Conservation (phyloP, 2,329 filamentous ascomycete species). For the Sporothrix phasma region DNA sequence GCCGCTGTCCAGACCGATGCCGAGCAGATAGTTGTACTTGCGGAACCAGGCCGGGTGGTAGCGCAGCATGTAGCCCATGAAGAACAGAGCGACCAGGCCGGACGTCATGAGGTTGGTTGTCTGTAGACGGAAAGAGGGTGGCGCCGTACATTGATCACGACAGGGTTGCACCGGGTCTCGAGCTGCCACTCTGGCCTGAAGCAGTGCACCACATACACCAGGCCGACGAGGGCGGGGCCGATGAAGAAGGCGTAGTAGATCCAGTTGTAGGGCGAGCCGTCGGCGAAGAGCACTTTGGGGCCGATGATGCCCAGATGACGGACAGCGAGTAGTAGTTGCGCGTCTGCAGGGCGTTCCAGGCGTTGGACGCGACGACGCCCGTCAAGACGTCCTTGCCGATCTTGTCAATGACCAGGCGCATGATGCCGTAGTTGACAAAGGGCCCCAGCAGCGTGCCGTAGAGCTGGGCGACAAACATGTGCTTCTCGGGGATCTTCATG, state of each 20-base stretch:
- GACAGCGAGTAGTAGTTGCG: conserved; percentile 25
- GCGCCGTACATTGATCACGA: conserved; percentile 24
- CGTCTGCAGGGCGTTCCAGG: conserved; percentile 26
- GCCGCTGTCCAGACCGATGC: conserved; percentile 30
- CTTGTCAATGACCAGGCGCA: conserved; percentile 24
- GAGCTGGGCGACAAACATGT: conserved; percentile 28
- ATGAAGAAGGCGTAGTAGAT: conserved; percentile 25
- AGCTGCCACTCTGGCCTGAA: conserved; percentile 24
- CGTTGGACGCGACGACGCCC: conserved; percentile 19
- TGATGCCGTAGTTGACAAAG: conserved; percentile 26
- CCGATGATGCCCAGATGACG: conserved; percentile 29
- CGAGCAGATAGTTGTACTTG: conserved; percentile 34
- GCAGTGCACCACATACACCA: conserved; percentile 22
- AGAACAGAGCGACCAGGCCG: conserved; percentile 22
- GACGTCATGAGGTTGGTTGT: conserved; percentile 24
- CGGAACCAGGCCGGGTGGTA: conserved; percentile 30
- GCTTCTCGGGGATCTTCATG: conserved; percentile 29
- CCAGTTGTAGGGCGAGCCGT: conserved; percentile 22
- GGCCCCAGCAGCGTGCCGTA: conserved; percentile 27
- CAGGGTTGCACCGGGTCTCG: conserved; percentile 23
- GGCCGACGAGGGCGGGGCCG: conserved; percentile 22
- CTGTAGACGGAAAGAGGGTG: conserved; percentile 22
- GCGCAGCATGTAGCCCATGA: conserved; percentile 25
- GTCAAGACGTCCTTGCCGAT: conserved; percentile 21
- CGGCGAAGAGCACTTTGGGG: conserved; percentile 24